A percentile compares a stretch with the other conserved stretches of the same genome.
Evolutionary conservation across 192 early-diverging fungal species (phyloP).

Genomic region (Funneliformis mosseae): DNA sequence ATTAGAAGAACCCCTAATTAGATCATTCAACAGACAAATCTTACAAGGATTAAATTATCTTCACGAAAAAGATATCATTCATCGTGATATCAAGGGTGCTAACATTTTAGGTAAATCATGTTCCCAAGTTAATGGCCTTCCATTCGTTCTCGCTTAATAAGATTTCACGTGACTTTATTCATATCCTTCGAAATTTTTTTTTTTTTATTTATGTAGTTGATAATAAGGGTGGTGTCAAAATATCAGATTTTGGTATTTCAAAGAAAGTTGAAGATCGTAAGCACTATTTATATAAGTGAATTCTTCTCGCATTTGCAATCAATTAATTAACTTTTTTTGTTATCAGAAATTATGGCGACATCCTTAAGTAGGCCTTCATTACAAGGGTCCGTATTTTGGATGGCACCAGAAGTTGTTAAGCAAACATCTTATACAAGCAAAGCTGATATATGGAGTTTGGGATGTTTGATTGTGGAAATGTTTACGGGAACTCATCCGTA

Average conservation of each 20-base stretch:
- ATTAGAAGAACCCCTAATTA: slow-evolving; percentile 82
- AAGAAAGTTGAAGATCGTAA: slow-evolving; percentile 87
- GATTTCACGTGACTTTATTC: neutral
- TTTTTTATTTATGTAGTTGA: slow-evolving; percentile 56
- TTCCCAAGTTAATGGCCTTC: neutral
- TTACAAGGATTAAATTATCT: slow-evolving; percentile 92
- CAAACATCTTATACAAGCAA: slow-evolving; percentile 90
- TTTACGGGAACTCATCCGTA: slow-evolving; percentile 94
- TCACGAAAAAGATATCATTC: slow-evolving; percentile 93
- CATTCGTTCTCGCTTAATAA: neutral
- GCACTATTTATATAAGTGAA: slow-evolving; percentile 26
- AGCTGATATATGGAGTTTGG: slow-evolving; percentile 93
- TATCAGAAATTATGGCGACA: slow-evolving; percentile 29
- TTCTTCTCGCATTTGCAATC: neutral
- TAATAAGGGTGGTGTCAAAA: slow-evolving; percentile 92
- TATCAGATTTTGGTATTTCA: slow-evolving; percentile 99
- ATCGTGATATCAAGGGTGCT: slow-evolving; percentile 98
- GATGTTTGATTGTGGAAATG: slow-evolving; percentile 98
- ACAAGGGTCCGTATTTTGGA: slow-evolving; percentile 98
- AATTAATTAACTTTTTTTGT: neutral
- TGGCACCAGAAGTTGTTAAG: slow-evolving; percentile 98
- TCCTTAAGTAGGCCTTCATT: slow-evolving; percentile 69
- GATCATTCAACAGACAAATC: slow-evolving; percentile 88
- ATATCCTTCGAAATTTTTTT: neutral
- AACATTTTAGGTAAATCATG: slow-evolving; percentile 70